These are phyloP conservation scores for Salix suchowensis DNA, from an alignment of 345 rosid species.

Conservation along the genomic window DNA sequence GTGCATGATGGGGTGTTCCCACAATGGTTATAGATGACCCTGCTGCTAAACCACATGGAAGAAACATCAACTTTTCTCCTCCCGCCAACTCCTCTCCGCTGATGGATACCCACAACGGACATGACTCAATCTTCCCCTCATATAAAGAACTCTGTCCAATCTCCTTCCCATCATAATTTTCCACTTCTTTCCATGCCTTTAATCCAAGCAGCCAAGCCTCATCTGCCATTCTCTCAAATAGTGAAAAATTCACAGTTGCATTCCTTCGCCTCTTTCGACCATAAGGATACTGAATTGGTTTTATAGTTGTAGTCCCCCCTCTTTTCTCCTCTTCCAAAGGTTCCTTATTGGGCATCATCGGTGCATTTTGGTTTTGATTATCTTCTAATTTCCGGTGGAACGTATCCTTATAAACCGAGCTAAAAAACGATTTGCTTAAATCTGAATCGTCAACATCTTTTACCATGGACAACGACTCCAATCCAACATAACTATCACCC, in stretches of 20 bases:
- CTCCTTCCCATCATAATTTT: constrained; percentile 45
- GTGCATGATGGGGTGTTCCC: constrained; percentile 87
- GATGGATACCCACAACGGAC: constrained; percentile 78
- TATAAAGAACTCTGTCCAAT: constrained; percentile 31
- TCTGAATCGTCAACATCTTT: constrained; percentile 46
- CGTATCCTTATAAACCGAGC: constrained; percentile 61
- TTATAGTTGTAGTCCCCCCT: constrained; percentile 32
- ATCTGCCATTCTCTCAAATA: constrained; percentile 78
- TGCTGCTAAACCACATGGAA: constrained; percentile 93
- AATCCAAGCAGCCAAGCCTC: constrained; percentile 91
- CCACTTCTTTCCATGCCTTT: constrained; percentile 87
- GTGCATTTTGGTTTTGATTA: constrained; percentile 44
- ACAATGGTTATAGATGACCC: constrained; percentile 91
- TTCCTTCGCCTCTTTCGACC: constrained; percentile 76
- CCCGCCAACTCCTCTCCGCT: constrained; percentile 64
- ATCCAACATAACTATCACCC: constrained; percentile 50
- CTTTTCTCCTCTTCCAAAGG: constrained; percentile 37
- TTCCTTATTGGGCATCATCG: constrained; percentile 52
- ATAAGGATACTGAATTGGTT: constrained; percentile 54
- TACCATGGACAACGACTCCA: constrained; percentile 35
- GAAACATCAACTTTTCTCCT: constrained; percentile 64
- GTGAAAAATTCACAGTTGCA: constrained; percentile 52
- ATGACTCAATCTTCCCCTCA: constrained; percentile 52
- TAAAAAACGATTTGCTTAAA: constrained; percentile 44
- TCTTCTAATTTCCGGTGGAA: constrained; percentile 67